Base-by-base conservation (phyloP, 139 green algal species). In the Micromonas commoda region DNA sequence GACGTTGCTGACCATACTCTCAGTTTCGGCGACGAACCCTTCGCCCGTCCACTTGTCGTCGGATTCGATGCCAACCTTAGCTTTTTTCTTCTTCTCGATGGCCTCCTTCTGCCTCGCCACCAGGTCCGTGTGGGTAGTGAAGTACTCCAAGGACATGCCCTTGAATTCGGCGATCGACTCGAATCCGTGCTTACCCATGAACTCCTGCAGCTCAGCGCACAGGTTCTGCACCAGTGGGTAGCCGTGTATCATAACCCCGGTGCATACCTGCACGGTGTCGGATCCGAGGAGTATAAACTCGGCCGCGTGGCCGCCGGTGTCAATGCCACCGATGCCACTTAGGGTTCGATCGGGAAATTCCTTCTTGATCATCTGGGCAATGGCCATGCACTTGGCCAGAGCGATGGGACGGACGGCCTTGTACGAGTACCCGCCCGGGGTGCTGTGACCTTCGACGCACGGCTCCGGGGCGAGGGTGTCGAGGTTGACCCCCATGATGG, bases 321-420 rank as follows among this genome's bases (percentile, higher is more conserved):
- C 93, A 33, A 98, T 89, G 24, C 94, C 94, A 2, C 94, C 84
- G 52, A 88, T 87, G 29, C 78, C 82, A 85, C 57, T 79, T 69
- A 1, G 65, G 53, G 23, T 23, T 64, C 23, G 21, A 26, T 64
- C 77, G 32, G 75, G 74, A 73, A 86, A 94, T 23, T 96, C 90
- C 37, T 81, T 20, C n/a, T 70, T 24, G 34, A 97, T 94, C 82
- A 94, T 84, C 78, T 87, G 67, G 19, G 80, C 80, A 19, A 91
- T 89, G 6, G 77, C 39, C 86, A 91, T 92, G 6, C 88, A 87
- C 82, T 93, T 90, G 37, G 92, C 94, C 64, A 99, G 89, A 0
- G 94, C 94, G 61, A 98, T 98, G 67, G 94, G 94, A 87, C 96
- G 96, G 57, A 98, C 92, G 0, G 94, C 94, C 57, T 89, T 90